Conservation (phyloP, 805 yeast genomes). For the Yarrowia porcina region DNA sequence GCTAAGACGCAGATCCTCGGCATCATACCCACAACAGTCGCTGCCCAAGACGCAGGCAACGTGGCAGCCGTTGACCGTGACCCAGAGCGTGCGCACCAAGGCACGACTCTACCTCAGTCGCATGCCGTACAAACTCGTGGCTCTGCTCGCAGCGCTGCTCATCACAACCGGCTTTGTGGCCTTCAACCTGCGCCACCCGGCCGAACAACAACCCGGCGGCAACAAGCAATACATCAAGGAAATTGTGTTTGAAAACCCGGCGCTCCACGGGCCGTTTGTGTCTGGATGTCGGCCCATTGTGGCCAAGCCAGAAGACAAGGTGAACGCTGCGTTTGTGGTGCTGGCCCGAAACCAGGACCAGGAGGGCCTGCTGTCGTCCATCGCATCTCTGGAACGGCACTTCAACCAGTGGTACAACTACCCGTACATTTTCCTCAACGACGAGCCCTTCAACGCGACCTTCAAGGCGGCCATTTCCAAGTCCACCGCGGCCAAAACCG, state of each 20-base stretch:
- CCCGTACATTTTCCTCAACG: conserved; percentile 88
- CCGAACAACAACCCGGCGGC: background rate
- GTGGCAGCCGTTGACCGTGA: conserved; percentile 4
- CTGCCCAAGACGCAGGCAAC: background rate
- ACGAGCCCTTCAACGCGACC: conserved; percentile 64
- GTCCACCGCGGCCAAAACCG: conserved; percentile 58
- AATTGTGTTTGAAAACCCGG: conserved; percentile 18
- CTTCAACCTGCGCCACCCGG: conserved; percentile 15
- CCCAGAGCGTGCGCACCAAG: conserved; percentile 5
- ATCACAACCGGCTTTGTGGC: conserved; percentile 18
- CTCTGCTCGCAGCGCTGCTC: background rate
- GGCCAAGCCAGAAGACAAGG: background rate
- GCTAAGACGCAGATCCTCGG: conserved; percentile 23
- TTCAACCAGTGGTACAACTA: conserved; percentile 93
- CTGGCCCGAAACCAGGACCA: conserved; percentile 78
- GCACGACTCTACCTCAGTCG: background rate
- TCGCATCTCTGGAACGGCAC: conserved; percentile 75
- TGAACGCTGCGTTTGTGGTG: conserved; percentile 79
- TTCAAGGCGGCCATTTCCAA: conserved; percentile 54
- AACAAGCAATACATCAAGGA: conserved; percentile 9
- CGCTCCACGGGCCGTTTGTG: conserved; percentile 22
- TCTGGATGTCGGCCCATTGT: conserved; percentile 17
- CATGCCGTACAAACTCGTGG: conserved; percentile 3
- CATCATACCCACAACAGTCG: conserved; percentile 14
- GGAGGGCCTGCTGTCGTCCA: conserved; percentile 68